Evolutionary conservation across 1,284 basidiomycete genomes (phyloP).

Genomic region (Cutaneotrichosporon mucoides): DNA sequence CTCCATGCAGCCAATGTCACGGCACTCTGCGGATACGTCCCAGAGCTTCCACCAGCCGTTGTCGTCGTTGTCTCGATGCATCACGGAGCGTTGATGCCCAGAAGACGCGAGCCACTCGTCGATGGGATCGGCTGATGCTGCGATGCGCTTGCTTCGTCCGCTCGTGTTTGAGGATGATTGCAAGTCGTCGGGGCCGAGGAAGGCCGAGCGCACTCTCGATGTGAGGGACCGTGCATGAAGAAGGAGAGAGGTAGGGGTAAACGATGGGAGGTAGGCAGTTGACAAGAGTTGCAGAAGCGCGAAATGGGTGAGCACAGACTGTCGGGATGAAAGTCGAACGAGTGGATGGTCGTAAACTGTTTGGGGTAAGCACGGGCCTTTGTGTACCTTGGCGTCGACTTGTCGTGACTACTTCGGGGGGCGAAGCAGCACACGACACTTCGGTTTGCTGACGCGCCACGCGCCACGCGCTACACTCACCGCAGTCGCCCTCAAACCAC

Average conservation of each 20-base stretch:
- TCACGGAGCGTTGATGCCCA: conserved; percentile 4
- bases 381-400: not conserved
- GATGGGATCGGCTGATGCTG: conserved; percentile 6
- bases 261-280: conserved; percentile 29
- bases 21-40: conserved; percentile 43
- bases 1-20: conserved; percentile 46
- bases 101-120: conserved; percentile 25
- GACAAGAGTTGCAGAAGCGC: conserved; percentile 34
- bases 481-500: conserved; percentile 42
- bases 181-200: conserved; percentile 16
- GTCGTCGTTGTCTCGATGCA: conserved; percentile 3
- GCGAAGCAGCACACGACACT: no score
- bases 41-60: conserved; percentile 43
- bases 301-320: conserved; percentile 34
- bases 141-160: not conserved
- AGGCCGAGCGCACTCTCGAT: conserved; percentile 13
- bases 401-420: not conserved
- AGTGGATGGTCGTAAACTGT: conserved; percentile 43
- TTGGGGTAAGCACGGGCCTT: conserved; percentile 9
- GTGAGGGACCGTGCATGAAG: conserved; percentile 25
- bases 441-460: no score
- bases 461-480: conserved; percentile 18
- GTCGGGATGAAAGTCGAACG: conserved; percentile 28
- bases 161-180: not conserved
- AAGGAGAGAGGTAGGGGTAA: conserved; percentile 25